Base-by-base conservation (phyloP, 768 basidiomycete species). In the Naganishia vaughanmartiniae region DNA sequence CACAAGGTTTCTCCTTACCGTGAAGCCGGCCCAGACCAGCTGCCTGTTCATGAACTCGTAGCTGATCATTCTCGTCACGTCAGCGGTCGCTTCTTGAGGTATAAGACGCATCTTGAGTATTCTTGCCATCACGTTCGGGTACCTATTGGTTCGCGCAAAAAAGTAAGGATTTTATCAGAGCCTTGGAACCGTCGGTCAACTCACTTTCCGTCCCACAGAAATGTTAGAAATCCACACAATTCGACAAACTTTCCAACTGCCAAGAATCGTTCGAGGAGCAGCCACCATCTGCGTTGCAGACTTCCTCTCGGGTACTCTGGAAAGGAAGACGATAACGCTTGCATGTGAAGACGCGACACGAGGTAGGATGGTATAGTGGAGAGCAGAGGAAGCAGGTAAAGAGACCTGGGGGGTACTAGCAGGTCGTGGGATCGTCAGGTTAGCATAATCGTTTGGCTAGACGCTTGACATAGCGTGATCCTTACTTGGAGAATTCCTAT, bases 21-120 rank as follows among this genome's bases (percentile, higher is more conserved):
- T 98, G 80, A 98, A 95, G 0, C 93, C 91, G 78, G 94, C 92
- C 96, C 96, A 99, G 67, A 99, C 96, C 86, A 99, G 91, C 81
- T 98, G 95, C 74, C 96, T 90, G 76, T 98, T 97, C 92, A 98
- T 95, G 77, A 93, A 98, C 77, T 98, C 96, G 81, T 96, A 99
- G 77, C 91, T 95, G 63, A 98, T 90, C 75, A 94, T 89, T 21
- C 90, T 87, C 72, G 87, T 88, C 42, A 88, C 85, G 15, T 48
- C 21, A 5, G 39, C 54, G 39, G 89, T 85, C 51, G 85, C 83
- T 36, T 87, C 86, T 0, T 90, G 84, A 4, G 94, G 89, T 0
- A 89, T 85, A 3, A 97, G 86, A 34, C 85, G 84, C 84, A 99
- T 86, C 30, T 84, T 81, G 19, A 97, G 83, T 26, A 96, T 72